Base-by-base conservation (phyloP, 768 basidiomycete genomes). In the Boletus pseudo-olivaceus region DNA sequence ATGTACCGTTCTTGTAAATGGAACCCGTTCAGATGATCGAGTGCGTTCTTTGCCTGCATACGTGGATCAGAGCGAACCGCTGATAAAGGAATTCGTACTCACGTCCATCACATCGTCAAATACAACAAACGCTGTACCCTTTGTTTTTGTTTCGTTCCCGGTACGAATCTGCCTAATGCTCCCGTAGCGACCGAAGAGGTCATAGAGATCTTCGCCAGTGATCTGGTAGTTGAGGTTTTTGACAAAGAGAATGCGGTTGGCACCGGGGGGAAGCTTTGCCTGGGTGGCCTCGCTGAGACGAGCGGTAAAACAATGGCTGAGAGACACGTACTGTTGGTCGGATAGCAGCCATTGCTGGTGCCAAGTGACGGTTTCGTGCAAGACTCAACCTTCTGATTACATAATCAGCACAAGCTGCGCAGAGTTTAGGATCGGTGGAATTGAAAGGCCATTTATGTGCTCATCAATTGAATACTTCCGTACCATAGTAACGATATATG, bases 1-100 rank as follows among this genome's bases (percentile, higher is more conserved):
- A 99, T 96, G 73, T 98, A 99, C 26, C 96, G 88, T 72, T 97
- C 96, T 75, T 94, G 93, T 54, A 99, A 72, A 75, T 99, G 96
- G 76, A 99, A 99, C 42, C 96, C 96, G 63, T 98, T 98, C 66
- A 98, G 72, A 71, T 97, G 94, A 67, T 95, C 95, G 53, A 97
- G 82, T 0, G 96, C 96, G 66, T 95, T 94, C 73, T 97, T 96
- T 20, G 96, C 96, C 91, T 97, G 65, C 12, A 50, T 46, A 39
- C 47, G 49, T 51, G 53, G 56, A 48, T 56, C 60, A 67, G 39
- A 62, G 50, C 47, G 26, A 47, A 48, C 41, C 37, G 37, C 15
- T 2, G 14, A 23, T 15, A 4, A 11, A 33, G 29, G 54, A 30
- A 44, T 9, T 37, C 26, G 15, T 14, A 76, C 85, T 64, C 69